Evolutionary conservation across 2,329 filamentous ascomycete species (phyloP).

Genomic region (Ophiostoma sp.): DNA sequence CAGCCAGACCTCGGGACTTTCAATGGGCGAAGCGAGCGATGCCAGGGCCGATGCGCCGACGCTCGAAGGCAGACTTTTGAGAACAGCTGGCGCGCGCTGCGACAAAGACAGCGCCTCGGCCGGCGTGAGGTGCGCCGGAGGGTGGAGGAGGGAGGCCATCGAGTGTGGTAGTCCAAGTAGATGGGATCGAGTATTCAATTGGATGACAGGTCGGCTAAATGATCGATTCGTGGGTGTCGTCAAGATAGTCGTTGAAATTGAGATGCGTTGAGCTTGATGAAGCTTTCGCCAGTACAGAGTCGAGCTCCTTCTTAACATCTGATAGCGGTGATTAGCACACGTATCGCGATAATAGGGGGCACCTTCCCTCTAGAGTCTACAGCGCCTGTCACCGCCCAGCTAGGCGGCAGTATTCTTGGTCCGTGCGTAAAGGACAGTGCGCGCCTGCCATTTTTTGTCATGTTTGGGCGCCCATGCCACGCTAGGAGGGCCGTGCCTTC

Average conservation of each 20-base stretch:
- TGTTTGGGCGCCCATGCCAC: background rate
- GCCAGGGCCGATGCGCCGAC: slow-evolving; percentile 56
- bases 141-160: slow-evolving; percentile 53
- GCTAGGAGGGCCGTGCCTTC: background rate
- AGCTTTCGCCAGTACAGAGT: slow-evolving; percentile 8
- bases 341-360: slow-evolving; percentile 21
- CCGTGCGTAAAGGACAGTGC: slow-evolving; percentile 5
- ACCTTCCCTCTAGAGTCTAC: background rate
- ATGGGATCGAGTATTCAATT: background rate
- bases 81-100: slow-evolving; percentile 60
- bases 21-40: slow-evolving; percentile 58
- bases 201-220: background rate
- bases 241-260: background rate
- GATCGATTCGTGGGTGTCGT: background rate
- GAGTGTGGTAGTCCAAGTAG: slow-evolving; percentile 40
- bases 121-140: slow-evolving; percentile 58
- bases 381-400: slow-evolving; percentile 22
- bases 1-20: slow-evolving; percentile 79
- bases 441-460: background rate
- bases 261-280: too few species aligned
- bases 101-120: slow-evolving; percentile 57
- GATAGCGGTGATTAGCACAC: slow-evolving; percentile 3
- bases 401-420: slow-evolving; percentile 22
- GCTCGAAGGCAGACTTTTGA: slow-evolving; percentile 55
- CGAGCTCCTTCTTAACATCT: background rate